phyloP scores from a whole-genome alignment of 2,329 filamentous ascomycete genomes.

The Hortaea sp. region DNA sequence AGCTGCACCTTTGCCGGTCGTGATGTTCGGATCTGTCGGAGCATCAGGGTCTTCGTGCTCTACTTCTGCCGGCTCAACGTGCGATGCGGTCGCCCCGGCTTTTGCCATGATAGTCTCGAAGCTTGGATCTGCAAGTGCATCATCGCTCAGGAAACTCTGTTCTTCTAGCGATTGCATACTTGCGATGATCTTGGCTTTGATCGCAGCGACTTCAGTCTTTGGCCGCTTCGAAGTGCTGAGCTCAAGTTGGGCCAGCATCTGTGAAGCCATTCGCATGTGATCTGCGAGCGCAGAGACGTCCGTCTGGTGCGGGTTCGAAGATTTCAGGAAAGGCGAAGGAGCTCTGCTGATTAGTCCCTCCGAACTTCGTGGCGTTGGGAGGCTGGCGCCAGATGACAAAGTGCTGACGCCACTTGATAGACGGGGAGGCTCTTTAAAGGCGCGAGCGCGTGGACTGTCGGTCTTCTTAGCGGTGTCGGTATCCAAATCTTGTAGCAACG shows the following conservation, averaged over 20 bases:
- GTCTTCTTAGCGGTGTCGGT: conserved; percentile 37
- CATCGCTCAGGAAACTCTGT: conserved; percentile 69
- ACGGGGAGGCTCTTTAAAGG: conserved; percentile 35
- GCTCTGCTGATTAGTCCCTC: conserved; percentile 50
- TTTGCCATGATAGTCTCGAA: conserved; percentile 78
- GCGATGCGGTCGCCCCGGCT: conserved; percentile 45
- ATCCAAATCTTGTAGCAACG: conserved; percentile 49
- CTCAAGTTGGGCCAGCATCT: conserved; percentile 78
- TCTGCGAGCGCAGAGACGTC: conserved; percentile 76
- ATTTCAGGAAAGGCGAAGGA: conserved; percentile 39
- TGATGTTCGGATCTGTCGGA: conserved; percentile 36
- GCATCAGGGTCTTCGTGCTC: conserved; percentile 40
- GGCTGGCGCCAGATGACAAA: conserved; percentile 48
- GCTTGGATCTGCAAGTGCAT: conserved; percentile 55
- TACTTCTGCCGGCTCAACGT: conserved; percentile 42
- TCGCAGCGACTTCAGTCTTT: conserved; percentile 69
- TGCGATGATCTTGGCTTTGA: conserved; percentile 76
- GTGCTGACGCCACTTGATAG: conserved; percentile 54
- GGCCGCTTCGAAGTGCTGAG: conserved; percentile 71
- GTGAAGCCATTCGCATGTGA: conserved; percentile 77
- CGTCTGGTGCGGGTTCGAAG: conserved; percentile 55
- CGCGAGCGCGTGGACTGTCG: conserved; percentile 12
- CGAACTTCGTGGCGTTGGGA: conserved; percentile 60
- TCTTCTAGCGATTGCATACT: conserved; percentile 85
- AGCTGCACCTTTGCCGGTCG: conserved; percentile 63